phyloP scores from a whole-genome alignment of 1,284 basidiomycete genomes.

The Gomphus sp. region DNA sequence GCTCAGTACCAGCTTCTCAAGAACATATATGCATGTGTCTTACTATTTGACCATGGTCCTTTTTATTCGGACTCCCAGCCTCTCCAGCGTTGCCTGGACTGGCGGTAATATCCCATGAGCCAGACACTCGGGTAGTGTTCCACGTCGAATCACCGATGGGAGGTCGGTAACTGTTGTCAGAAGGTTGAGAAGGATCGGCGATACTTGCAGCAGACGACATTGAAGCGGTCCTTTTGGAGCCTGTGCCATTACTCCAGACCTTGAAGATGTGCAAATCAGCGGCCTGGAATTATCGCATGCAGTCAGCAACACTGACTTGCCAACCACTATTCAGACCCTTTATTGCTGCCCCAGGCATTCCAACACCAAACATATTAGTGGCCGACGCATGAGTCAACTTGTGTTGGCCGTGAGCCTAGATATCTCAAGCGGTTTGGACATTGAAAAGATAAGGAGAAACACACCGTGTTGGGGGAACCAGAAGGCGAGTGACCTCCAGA shows the following conservation, averaged over 20 bases:
- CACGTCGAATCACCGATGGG: slow-evolving; percentile 40
- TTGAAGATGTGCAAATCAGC: slow-evolving; percentile 18
- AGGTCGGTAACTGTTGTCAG: slow-evolving; percentile 38
- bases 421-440: neutral
- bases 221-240: slow-evolving; percentile 52
- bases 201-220: slow-evolving; percentile 48
- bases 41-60: slow-evolving; percentile 40
- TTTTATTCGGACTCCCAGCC: slow-evolving; percentile 36
- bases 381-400: slow-evolving; percentile 34
- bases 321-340: slow-evolving; percentile 55
- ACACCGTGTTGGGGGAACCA: slow-evolving; percentile 46
- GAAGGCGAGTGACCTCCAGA: slow-evolving; percentile 54
- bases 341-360: slow-evolving; percentile 37
- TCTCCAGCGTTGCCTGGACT: slow-evolving; percentile 24
- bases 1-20: neutral
- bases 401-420: slow-evolving; percentile 32
- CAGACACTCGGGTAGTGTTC: slow-evolving; percentile 40
- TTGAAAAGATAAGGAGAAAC: slow-evolving; percentile 16
- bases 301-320: slow-evolving; percentile 42
- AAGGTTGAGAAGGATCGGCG: slow-evolving; percentile 37
- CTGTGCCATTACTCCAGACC: slow-evolving; percentile 50
- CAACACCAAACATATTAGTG: slow-evolving; percentile 44
- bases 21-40: slow-evolving; percentile 14
- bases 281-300: neutral
- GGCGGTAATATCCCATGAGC: slow-evolving; percentile 41